A percentile compares a stretch with the other conserved stretches of the same genome.
Evolutionary conservation across 179 eudicot genomes (phyloP).

Genomic region (Camellia oleifera): DNA sequence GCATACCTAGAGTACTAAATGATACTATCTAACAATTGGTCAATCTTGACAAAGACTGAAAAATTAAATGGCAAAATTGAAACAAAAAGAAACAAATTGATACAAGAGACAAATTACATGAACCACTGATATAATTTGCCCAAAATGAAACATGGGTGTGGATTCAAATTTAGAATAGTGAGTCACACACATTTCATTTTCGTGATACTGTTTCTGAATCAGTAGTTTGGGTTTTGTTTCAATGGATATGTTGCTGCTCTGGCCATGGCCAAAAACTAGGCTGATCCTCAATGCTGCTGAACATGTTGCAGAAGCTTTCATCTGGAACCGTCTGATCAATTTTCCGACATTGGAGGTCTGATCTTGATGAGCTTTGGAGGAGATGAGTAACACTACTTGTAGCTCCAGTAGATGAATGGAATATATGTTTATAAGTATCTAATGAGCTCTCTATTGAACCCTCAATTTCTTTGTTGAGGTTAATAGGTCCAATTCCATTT

Average conservation of each 20-base stretch:
- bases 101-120: too few species aligned
- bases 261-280: conserved; percentile 50
- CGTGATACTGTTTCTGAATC: too few species aligned
- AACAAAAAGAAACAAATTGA: too few species aligned
- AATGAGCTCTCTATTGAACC: conserved; percentile 50
- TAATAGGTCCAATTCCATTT: conserved; percentile 46
- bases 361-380: conserved; percentile 41
- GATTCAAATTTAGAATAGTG: too few species aligned
- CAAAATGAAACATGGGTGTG: too few species aligned
- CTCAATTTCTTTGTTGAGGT: conserved; percentile 59
- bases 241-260: conserved; percentile 34
- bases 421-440: conserved; percentile 14
- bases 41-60: too few species aligned
- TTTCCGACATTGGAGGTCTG: conserved; percentile 34
- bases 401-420: conserved; percentile 14
- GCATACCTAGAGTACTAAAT: neutral
- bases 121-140: too few species aligned
- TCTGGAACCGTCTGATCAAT: conserved; percentile 37
- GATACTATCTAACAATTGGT: neutral
- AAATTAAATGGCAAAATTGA: too few species aligned
- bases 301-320: conserved; percentile 47
- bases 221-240: conserved; percentile 6
- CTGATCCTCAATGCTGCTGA: conserved; percentile 15
- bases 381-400: conserved; percentile 28
- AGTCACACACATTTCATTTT: too few species aligned